Evolutionary conservation across 495 filamentous ascomycete species (phyloP).

Genomic region (Annulohypoxylon bovei): DNA sequence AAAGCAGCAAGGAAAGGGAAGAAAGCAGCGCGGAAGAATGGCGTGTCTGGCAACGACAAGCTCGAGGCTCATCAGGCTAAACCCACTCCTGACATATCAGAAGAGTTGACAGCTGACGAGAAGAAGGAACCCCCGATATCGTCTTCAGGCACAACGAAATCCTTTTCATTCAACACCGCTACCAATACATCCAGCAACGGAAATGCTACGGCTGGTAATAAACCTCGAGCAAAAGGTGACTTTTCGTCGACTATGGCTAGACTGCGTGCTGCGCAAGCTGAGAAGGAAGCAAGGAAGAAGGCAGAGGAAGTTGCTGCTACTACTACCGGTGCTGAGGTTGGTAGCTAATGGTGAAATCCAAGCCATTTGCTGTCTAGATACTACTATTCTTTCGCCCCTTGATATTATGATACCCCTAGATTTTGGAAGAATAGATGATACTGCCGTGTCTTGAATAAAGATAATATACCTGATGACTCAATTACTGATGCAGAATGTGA

Average conservation of each 20-base stretch:
- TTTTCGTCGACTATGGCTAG: slow-evolving; percentile 53
- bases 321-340: background rate
- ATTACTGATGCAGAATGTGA: background rate
- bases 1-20: slow-evolving; percentile 44
- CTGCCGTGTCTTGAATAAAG: background rate
- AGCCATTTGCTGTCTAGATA: background rate
- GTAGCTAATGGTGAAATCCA: background rate
- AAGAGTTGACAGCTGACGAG: slow-evolving; percentile 48
- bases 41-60: slow-evolving; percentile 7
- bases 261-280: slow-evolving; percentile 53
- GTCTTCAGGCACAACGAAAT: slow-evolving; percentile 1
- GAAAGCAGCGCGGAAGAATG: slow-evolving; percentile 43
- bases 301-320: slow-evolving; percentile 25
- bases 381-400: background rate
- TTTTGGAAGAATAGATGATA: slow-evolving; percentile 13
- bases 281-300: slow-evolving; percentile 43
- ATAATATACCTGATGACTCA: background rate
- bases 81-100: slow-evolving; percentile 30
- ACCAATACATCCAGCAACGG: background rate
- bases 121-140: slow-evolving; percentile 24
- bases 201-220: background rate
- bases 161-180: slow-evolving; percentile 17
- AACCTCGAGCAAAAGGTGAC: slow-evolving; percentile 27
- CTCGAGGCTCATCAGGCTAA: slow-evolving; percentile 16
- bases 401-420: slow-evolving; percentile 28